Evolutionary conservation across 2,329 filamentous ascomycete genomes (phyloP).

Genomic region (Phialophora tarda): DNA sequence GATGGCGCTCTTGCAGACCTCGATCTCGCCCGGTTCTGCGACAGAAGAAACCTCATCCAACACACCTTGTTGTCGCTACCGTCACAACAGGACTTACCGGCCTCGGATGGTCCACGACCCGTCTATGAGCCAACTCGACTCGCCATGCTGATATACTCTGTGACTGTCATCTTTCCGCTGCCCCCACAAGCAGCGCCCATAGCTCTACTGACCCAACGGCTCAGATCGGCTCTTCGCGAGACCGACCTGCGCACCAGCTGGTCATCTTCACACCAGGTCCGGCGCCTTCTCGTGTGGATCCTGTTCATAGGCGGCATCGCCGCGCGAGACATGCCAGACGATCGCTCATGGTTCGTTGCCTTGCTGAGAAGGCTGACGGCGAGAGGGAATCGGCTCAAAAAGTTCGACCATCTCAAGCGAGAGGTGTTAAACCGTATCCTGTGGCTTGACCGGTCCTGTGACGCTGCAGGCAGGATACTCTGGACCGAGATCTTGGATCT

Average conservation of each 20-base stretch:
- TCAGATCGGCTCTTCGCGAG: slow-evolving; percentile 14
- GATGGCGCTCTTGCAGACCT: slow-evolving; percentile 19
- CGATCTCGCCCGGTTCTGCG: slow-evolving; percentile 17
- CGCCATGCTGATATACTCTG: slow-evolving; percentile 16
- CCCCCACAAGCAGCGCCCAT: slow-evolving; percentile 10
- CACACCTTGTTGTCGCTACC: slow-evolving; percentile 13
- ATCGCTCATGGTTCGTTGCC: slow-evolving; percentile 19
- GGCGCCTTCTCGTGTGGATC: slow-evolving; percentile 17
- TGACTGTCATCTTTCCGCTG: slow-evolving; percentile 21
- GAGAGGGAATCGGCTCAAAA: neutral
- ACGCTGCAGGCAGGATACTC: slow-evolving; percentile 12
- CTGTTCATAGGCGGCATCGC: slow-evolving; percentile 13
- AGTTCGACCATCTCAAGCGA: slow-evolving; percentile 19
- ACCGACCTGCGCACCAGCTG: slow-evolving; percentile 19
- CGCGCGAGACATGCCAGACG: slow-evolving; percentile 13
- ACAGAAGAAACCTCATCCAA: slow-evolving; percentile 22
- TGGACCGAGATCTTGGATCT: slow-evolving; percentile 13
- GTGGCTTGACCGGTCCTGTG: slow-evolving; percentile 21
- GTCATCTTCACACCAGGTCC: slow-evolving; percentile 13
- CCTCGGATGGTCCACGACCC: neutral
- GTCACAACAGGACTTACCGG: slow-evolving; percentile 1
- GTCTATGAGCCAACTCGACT: slow-evolving; percentile 22
- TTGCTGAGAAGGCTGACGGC: slow-evolving; percentile 11
- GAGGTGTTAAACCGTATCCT: slow-evolving; percentile 14
- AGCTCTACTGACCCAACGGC: neutral